Evolutionary conservation across 148 eudicot genomes (phyloP).

Genomic region (Pharnaceum exiguum): DNA sequence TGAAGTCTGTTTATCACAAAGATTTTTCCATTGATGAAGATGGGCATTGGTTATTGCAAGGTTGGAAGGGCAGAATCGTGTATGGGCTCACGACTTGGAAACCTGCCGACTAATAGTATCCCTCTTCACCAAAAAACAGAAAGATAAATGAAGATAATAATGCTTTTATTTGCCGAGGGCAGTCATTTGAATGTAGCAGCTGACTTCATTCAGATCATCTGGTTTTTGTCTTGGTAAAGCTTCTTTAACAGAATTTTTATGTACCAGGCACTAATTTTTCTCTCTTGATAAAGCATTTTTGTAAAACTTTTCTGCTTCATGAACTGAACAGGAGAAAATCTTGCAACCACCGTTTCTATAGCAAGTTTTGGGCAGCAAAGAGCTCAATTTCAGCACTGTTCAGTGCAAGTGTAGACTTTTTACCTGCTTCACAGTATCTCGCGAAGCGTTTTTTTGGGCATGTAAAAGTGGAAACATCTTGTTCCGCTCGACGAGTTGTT

Average conservation of each 20-base stretch:
- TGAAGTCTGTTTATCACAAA: slow-evolving; percentile 49
- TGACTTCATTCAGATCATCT: too few species aligned
- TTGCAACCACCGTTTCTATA: background rate
- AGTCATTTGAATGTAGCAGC: background rate
- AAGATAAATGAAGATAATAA: too few species aligned
- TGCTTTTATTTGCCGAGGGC: background rate
- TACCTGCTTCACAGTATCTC: too few species aligned
- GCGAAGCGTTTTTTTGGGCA: too few species aligned
- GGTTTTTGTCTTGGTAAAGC: too few species aligned
- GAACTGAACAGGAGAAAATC: background rate
- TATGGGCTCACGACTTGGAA: slow-evolving; percentile 63
- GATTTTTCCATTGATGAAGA: slow-evolving; percentile 66
- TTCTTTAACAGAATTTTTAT: too few species aligned
- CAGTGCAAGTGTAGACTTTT: background rate
- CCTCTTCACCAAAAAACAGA: background rate
- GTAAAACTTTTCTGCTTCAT: background rate
- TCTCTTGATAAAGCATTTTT: background rate
- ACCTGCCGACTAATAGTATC: slow-evolving; percentile 16
- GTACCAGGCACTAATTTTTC: background rate
- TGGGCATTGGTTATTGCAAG: slow-evolving; percentile 70
- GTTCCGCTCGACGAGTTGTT: too few species aligned
- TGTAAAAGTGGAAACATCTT: too few species aligned
- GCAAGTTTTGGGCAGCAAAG: background rate
- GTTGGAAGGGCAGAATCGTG: slow-evolving; percentile 76
- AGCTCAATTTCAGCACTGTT: background rate